Base-by-base conservation (phyloP, 1,284 basidiomycete species). In the Butyriboletus appendiculatus region DNA sequence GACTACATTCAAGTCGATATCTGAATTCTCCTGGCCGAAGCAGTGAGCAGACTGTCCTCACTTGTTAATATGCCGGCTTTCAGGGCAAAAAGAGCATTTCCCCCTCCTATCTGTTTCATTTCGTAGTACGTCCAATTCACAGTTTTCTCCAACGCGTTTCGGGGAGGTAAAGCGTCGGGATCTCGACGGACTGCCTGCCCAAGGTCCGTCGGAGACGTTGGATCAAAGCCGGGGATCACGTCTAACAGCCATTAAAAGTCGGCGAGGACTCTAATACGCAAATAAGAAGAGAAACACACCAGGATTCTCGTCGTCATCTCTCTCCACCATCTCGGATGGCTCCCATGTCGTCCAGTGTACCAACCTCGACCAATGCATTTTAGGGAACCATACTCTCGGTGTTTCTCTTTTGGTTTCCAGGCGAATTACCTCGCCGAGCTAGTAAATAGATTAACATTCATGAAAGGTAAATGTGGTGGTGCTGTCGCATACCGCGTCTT, bases 61-160 rank as follows among this genome's bases (percentile, higher is more conserved):
- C 84, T 76, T 38, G 87, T 84, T 45, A 95, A 66, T 10, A 87
- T 59, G 0, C 84, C 91, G 1, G 88, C 92, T 71, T 96, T 96
- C 59, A 94, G 50, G 0, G 89, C 90, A 59, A 86, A 96, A 54
- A 94, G 72, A 3, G 74, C 68, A 61, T 90, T 88, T 6, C 87
- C 88, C 16, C 76, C 70, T 3, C 76, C 73, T 0, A 88, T 59
- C 0, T 72, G 72, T 4, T 66, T 66, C 9, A 76, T 55, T 1
- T 65, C 55, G 16, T 72, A 64, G 62, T 86, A 81, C 0, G 83
- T 12, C 52, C 71, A 64, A 44, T 75, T 77, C 75, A 82, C 78
- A 1, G 78, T 53, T 41, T 65, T 70, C 61, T 90, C 84, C 35
- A 86, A 72, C 3, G 59, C 35, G 56, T 88, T 90, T 1, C 72